These are phyloP conservation scores for Epithele typhae DNA, from an alignment of 768 basidiomycete species.

Conservation along the genomic window DNA sequence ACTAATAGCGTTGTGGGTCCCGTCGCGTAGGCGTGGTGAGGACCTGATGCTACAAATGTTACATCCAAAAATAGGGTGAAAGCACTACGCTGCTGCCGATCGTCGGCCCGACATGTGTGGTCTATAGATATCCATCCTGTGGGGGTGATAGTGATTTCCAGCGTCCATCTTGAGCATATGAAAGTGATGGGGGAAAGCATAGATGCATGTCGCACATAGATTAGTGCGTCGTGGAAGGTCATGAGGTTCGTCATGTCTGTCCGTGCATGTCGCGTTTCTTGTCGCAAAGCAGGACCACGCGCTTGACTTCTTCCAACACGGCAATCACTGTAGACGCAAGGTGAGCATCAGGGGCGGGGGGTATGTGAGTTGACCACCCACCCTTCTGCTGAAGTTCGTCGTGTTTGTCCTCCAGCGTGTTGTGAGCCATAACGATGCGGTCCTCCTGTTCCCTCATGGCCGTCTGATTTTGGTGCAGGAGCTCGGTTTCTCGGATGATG, in stretches of 20 bases:
- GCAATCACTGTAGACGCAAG: constrained; percentile 37
- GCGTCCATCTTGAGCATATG: no score
- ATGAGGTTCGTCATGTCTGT: constrained; percentile 1
- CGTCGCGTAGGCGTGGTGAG: no score
- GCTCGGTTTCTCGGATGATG: constrained; percentile 36
- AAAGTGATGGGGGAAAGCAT: no score
- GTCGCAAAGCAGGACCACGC: constrained; percentile 40
- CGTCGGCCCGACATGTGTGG: no score
- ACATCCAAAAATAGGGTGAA: constrained; percentile 2
- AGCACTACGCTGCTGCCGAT: no score
- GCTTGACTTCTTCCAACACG: constrained; percentile 41
- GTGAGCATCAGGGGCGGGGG: not conserved
- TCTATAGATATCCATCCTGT: no score
- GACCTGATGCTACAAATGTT: constrained; percentile 17
- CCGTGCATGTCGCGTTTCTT: constrained; percentile 37
- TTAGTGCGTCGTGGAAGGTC: no score
- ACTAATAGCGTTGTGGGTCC: no score
- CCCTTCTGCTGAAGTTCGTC: constrained; percentile 38
- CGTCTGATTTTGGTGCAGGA: constrained; percentile 36
- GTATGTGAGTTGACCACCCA: constrained; percentile 15
- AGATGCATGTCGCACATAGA: no score
- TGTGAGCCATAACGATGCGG: constrained; percentile 33
- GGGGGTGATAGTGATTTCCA: no score
- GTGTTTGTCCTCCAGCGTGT: constrained; percentile 38
- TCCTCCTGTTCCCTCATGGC: constrained; percentile 39